Base-by-base conservation (phyloP, 1,284 basidiomycete genomes). In the Trichosporon coremiiforme region DNA sequence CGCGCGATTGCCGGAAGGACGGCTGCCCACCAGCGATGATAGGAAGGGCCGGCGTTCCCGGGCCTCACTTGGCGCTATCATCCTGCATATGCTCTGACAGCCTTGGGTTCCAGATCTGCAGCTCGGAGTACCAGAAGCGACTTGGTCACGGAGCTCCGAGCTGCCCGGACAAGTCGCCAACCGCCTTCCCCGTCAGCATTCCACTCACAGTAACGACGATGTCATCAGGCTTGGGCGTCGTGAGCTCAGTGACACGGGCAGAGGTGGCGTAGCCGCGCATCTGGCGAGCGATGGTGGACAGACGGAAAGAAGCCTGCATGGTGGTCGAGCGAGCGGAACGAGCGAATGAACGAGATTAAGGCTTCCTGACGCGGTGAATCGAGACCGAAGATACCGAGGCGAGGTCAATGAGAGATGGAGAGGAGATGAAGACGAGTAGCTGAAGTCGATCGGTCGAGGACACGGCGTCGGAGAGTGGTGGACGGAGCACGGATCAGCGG, bases 131-230 rank as follows among this genome's bases (percentile, higher is more conserved):
- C 41, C 41, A 8, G 17, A 45, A n/a, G 5, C 17, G 5, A 7
- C 17, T 6, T 17, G 17, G 17, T 45, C 41, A n/a, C 17, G 41
- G 41, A 45, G 41, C 17, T 45, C 41, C 41, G 41, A 45, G 17
- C 4, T 2, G 4, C 5, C 41, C 41, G 41, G 41, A 45, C 15
- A 45, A n/a, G 41, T n/a, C 41, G 4, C n/a, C 17, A 15, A 15
- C 13, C 41, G 5, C 41, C 41, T n/a, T 45, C 41, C 6, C 10
- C 12, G 41, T 5, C 17, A 3, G 13, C 31, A 20, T 31, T 29
- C 8, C 90, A 22, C 91, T 90, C 76, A 92, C 92, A 1, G 92
- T 94, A 70, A 95, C 89, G 75, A 95, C 93, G 9, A 94, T 90
- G 82, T 94, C 92, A 74, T 92, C 87, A 0, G 89, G 87, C 71